Percentiles rank a stretch among this genome's conserved stretches.
Evolutionary conservation across 2,329 filamentous ascomycete genomes (phyloP).

Genomic region (Penicillium polonicum): DNA sequence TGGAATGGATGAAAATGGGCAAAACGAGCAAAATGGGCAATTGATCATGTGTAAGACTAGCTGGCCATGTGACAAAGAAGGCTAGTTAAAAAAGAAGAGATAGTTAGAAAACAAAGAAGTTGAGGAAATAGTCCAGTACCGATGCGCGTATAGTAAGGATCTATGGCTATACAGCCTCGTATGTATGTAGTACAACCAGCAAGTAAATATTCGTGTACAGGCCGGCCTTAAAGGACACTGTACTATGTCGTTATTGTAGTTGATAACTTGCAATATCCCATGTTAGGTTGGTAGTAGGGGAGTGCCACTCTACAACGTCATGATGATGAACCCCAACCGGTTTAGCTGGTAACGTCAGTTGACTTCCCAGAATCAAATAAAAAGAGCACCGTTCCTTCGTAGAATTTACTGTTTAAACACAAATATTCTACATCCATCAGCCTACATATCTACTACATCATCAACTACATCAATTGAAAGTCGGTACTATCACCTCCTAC

Average conservation of each 20-base stretch:
- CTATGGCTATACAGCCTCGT: background rate
- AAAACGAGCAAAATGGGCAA: background rate
- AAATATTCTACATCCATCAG: background rate
- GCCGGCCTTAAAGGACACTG: fast-evolving
- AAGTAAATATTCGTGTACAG: background rate
- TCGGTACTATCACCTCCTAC: background rate
- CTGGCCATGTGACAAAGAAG: no score
- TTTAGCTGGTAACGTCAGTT: conserved; percentile 21
- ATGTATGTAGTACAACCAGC: background rate
- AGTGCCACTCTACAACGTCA: conserved; percentile 24
- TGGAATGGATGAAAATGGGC: background rate
- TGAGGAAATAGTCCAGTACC: background rate
- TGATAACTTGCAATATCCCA: no score
- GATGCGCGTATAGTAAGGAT: background rate
- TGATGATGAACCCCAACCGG: conserved; percentile 31
- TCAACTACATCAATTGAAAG: background rate
- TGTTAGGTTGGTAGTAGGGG: background rate
- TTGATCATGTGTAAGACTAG: background rate
- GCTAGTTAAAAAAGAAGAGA: no score
- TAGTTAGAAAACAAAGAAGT: background rate
- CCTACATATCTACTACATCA: background rate
- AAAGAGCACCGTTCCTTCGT: background rate
- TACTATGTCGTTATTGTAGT: background rate
- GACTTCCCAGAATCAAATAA: background rate
- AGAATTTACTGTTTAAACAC: background rate